Conservation (phyloP, 106 monocot species). For the Platanthera zijinensis region DNA sequence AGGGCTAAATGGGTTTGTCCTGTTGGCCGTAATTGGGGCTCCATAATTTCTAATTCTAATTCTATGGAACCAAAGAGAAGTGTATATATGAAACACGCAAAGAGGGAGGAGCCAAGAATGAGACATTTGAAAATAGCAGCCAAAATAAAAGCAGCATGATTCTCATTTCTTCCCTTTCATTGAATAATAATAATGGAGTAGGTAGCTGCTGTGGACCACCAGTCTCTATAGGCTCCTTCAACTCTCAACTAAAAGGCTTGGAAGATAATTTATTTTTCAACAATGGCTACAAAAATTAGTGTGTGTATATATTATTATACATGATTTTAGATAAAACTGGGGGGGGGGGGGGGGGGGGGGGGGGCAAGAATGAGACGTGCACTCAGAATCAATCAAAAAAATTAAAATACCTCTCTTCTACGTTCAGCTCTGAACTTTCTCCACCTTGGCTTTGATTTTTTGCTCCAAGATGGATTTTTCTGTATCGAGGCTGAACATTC, state of each 20-base stretch:
- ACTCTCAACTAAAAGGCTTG: background rate
- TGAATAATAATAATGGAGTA: background rate
- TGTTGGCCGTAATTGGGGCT: no score
- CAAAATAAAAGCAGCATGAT: background rate
- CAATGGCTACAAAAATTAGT: background rate
- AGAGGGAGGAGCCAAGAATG: background rate
- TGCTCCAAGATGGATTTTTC: constrained; percentile 80
- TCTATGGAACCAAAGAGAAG: no score
- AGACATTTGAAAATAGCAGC: background rate
- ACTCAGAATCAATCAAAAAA: background rate
- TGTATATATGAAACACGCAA: no score
- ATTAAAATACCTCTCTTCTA: background rate
- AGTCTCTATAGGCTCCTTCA: background rate
- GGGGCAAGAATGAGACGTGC: no score
- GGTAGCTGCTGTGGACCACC: background rate
- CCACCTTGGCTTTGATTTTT: constrained; percentile 91
- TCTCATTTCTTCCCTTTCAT: background rate
- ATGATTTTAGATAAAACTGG: background rate
- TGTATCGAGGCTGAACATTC: constrained; percentile 89
- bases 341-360: no score
- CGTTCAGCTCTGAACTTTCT: constrained; percentile 57
- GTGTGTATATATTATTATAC: background rate
- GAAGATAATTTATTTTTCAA: background rate
- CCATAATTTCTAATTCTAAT: no score
- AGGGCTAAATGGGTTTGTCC: no score